Conservation (phyloP, 495 filamentous ascomycete genomes). For the Hypoxylon rickii region DNA sequence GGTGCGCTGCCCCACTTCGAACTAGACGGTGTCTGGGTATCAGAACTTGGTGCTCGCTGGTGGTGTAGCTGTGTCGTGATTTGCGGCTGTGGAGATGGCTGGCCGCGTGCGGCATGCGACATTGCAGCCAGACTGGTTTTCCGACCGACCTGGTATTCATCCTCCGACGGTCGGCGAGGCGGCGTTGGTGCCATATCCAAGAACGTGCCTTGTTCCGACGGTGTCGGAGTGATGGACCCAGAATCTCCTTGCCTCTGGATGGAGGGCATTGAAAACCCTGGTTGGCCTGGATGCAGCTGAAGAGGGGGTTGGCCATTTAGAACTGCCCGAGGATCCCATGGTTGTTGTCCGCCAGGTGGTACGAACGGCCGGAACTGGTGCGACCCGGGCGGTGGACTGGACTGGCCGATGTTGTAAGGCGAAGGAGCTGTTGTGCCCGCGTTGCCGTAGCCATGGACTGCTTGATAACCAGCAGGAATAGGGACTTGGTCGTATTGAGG, state of each 20-base stretch:
- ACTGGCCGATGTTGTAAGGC: conserved; percentile 42
- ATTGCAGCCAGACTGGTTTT: background rate
- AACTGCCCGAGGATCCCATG: conserved; percentile 29
- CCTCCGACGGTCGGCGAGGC: conserved; percentile 4
- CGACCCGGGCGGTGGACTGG: conserved; percentile 15
- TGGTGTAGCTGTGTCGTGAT: background rate
- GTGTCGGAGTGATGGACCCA: conserved; percentile 16
- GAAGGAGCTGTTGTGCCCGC: conserved; percentile 37
- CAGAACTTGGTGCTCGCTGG: background rate
- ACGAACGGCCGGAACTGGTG: conserved; percentile 21
- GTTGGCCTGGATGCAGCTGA: conserved; percentile 10
- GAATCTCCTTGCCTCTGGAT: conserved; percentile 11
- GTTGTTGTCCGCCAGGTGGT: conserved; percentile 10
- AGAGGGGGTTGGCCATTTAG: conserved; percentile 4
- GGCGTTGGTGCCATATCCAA: conserved; percentile 31
- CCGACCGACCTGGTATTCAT: conserved; percentile 4
- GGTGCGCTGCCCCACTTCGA: conserved; percentile 32
- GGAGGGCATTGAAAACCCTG: conserved; percentile 6
- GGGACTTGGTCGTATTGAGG: conserved; percentile 52
- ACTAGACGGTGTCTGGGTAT: conserved; percentile 21
- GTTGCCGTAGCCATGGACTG: conserved; percentile 51
- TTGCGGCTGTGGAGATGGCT: conserved; percentile 3
- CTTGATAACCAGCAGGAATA: conserved; percentile 51
- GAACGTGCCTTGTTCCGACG: conserved; percentile 29
- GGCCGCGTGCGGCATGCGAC: background rate